These are phyloP conservation scores for Skeletonema costatum DNA, from an alignment of 108 stramenopile species.

Conservation along the genomic window DNA sequence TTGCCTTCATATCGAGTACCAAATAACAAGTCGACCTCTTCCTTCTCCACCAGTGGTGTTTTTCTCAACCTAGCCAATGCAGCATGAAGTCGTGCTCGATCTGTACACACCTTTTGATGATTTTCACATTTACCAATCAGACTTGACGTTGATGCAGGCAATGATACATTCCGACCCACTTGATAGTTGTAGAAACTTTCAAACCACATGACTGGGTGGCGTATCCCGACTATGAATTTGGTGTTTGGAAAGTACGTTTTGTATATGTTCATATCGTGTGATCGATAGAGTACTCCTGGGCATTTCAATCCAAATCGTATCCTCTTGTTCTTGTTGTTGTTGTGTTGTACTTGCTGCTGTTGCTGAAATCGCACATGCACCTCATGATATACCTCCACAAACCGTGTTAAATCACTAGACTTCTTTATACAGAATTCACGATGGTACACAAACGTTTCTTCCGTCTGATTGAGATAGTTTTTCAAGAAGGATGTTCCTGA, in stretches of 20 bases:
- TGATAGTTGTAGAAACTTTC: slow-evolving; percentile 81
- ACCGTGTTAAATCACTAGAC: slow-evolving; percentile 1
- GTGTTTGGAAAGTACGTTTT: slow-evolving; percentile 48
- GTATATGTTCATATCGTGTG: slow-evolving; percentile 29
- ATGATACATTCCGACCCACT: slow-evolving; percentile 48
- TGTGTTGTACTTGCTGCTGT: background rate
- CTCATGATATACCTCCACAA: slow-evolving; percentile 23
- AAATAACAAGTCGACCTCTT: slow-evolving; percentile 35
- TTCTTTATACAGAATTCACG: slow-evolving; percentile 40
- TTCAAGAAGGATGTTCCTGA: slow-evolving; percentile 73
- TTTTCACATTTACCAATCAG: slow-evolving; percentile 30
- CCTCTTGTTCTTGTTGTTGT: background rate
- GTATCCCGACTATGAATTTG: slow-evolving; percentile 69
- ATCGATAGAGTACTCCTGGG: slow-evolving; percentile 38
- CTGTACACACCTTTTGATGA: slow-evolving; percentile 60
- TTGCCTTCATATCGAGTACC: slow-evolving; percentile 11
- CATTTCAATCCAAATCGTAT: slow-evolving; percentile 49
- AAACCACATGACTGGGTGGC: slow-evolving; percentile 83
- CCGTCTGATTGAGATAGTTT: slow-evolving; percentile 36
- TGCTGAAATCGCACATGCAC: slow-evolving; percentile 25
- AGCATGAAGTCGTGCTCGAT: slow-evolving; percentile 68
- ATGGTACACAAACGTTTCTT: slow-evolving; percentile 36
- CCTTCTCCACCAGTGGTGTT: slow-evolving; percentile 38
- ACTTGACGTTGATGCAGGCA: slow-evolving; percentile 11
- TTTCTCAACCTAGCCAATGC: slow-evolving; percentile 48